Conservation (phyloP, 257 asterid genomes). For the Lithospermum erythrorhizon region DNA sequence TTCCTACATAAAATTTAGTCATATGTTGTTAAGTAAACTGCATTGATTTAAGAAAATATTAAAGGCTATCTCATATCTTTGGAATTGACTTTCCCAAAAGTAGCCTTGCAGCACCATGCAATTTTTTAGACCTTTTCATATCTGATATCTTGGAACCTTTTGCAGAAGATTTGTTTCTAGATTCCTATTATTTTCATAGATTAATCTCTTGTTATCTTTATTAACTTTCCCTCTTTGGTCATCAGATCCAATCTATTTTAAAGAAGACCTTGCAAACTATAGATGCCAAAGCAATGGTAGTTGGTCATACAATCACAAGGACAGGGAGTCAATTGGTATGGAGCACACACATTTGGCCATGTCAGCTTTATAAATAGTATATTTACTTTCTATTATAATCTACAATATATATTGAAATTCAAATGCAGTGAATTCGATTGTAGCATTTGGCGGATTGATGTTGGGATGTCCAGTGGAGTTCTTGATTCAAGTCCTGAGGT, state of each 20-base stretch:
- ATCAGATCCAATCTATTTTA: constrained; percentile 65
- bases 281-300: constrained; percentile 93
- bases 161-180: neutral
- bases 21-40: neutral
- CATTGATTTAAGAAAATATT: neutral
- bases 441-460: constrained; percentile 82
- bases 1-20: neutral
- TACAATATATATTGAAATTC: constrained; percentile 10
- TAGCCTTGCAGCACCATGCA: neutral
- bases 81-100: neutral
- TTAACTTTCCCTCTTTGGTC: neutral
- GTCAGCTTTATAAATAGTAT: too few species aligned
- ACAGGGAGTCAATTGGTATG: constrained; percentile 78
- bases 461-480: constrained; percentile 97
- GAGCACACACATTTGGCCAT: neutral
- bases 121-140: neutral
- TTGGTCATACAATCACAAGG: constrained; percentile 98
- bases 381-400: constrained; percentile 3
- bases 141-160: neutral
- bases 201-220: neutral
- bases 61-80: neutral
- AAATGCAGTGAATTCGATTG: constrained; percentile 61
- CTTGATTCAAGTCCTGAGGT: constrained; percentile 95
- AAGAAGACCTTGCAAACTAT: constrained; percentile 64
- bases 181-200: neutral